Evolutionary conservation across 192 early-diverging fungal species (phyloP), one percentile per base, ranked within the genome.

Genomic region (Coemansia sp.): DNA sequence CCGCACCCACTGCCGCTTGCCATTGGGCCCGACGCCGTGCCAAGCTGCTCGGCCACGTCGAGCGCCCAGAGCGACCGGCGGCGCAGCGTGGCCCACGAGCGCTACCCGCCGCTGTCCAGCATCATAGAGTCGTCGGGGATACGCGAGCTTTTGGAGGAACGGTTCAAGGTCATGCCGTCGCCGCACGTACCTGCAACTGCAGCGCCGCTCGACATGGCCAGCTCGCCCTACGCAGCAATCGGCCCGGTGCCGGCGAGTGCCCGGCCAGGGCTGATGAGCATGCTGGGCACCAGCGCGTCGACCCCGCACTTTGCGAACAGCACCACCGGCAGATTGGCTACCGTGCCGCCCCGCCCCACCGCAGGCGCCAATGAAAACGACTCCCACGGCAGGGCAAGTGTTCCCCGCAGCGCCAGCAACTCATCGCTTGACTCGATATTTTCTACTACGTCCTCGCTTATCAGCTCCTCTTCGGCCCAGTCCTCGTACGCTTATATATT

Each of bases 401-500:
- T 23, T 25, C 21, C 18, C 22, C 60, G 56, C 30, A 6, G 38
- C 9, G 31, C 16, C 42, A 64, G 62, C 27, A 22, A 37, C 26
- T 18, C 49, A 10, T 72, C 68, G 28, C 57, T 72, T 37, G 48
- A 31, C 26, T 67, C 64, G 7, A 28, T 31, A 10, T 47, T 56
- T 18, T 72, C 56, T 5, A 44, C 37, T 1, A 22, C 50, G 6
- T 56, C 65, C 3, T 67, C 57, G 9, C 5, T 54, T 0, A 50
- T 44, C 12, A 64, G 60, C 20, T 55, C 61, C 7, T 64, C 68
- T 5, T 72, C 68, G 4, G 38, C 47, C 3, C 47, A 44, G 21
- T 72, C 68, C n/a, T 59, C 61, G 0, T 72, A 72, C 50, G 57
- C 68, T 6, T 72, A 72, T 26, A 44, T 72, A 27, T 72, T 72